phyloP scores from a whole-genome alignment of 495 filamentous ascomycete species.

The Thermothielavioides terrestris region DNA sequence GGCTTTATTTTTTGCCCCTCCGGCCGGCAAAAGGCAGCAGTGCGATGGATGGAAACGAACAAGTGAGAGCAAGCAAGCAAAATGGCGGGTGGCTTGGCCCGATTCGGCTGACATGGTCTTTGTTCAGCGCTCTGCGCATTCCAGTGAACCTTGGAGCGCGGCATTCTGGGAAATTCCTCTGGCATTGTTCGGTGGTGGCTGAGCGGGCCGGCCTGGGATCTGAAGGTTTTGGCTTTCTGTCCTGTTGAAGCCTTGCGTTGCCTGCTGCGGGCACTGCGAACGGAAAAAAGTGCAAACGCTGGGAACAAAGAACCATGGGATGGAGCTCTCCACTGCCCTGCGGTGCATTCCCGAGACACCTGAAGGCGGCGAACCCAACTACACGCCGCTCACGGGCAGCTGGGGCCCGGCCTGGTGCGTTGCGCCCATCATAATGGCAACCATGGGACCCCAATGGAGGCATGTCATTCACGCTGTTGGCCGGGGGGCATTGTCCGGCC shows the following conservation, averaged over 20 bases:
- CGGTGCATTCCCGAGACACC: constrained; percentile 38
- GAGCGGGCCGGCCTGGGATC: constrained; percentile 8
- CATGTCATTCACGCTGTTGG: constrained; percentile 24
- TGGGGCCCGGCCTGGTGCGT: constrained; percentile 1
- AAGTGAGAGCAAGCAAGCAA: constrained; percentile 10
- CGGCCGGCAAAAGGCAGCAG: neutral
- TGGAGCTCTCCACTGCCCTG: constrained; percentile 16
- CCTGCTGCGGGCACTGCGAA: constrained; percentile 19
- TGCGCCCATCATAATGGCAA: constrained; percentile 18
- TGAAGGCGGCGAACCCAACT: constrained; percentile 2
- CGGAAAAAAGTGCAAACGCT: constrained; percentile 33
- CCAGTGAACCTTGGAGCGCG: constrained; percentile 10
- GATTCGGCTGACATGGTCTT: constrained; percentile 38
- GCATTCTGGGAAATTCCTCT: constrained; percentile 21
- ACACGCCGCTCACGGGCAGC: neutral
- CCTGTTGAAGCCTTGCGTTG: too few species aligned
- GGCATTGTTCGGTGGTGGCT: constrained; percentile 20
- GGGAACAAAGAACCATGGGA: constrained; percentile 18
- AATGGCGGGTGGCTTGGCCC: constrained; percentile 17
- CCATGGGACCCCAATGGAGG: constrained; percentile 14
- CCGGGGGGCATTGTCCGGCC: constrained; percentile 27
- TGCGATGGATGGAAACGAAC: neutral
- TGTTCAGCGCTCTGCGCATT: constrained; percentile 21
- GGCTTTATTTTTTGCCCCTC: neutral
- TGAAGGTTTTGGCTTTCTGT: too few species aligned